Base-by-base conservation (phyloP, 371 early-diverging fungal genomes). In the Thermomucor indicae-seudaticae region DNA sequence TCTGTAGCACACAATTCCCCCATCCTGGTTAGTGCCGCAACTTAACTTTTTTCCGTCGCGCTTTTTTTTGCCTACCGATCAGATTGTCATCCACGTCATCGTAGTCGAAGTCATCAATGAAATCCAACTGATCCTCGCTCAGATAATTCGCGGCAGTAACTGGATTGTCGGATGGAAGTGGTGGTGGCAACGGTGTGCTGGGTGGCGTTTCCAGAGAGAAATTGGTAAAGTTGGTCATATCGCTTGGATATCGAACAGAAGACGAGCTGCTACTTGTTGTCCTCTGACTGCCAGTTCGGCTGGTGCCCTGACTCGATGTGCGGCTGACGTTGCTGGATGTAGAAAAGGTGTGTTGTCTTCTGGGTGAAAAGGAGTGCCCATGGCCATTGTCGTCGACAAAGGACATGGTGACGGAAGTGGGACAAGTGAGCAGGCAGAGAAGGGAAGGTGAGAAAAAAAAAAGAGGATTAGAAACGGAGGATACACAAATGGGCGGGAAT, bases 21-120 rank as follows among this genome's bases (percentile, higher is more conserved):
- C 12, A 24, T 29, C 20, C 17, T 48, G 22, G 28, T 6, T 19
- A 7, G 34, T 49, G 17, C 12, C 17, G 14, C 22, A 23, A 12
- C 42, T 38, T 38, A n/a, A 28, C 16, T 12, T 30, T 50, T 20
- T 41, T 30, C 20, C 24, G 11, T 3, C 29, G 22, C 14, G n/a
- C 17, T 47, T 34, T 14, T 16, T 19, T 49, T 32, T 34, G 6
- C 22, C 30, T 69, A 70, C 75, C 67, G 35, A 70, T 61, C 31
- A 70, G 39, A 14, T 53, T 60, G 43, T 63, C 68, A 37, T 74
- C 75, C 3, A 68, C 55, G 50, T 74, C 70, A 39, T 74, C 75
- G 45, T 64, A 74, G 43, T 65, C 64, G 6, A 74, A 49, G 25
- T 60, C 54, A 28, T 74, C 71, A 39, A 74, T 62, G 38, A 70